A percentile compares a stretch with the other conserved stretches of the same genome.
Evolutionary conservation across 2,329 filamentous ascomycete species (phyloP).

Genomic region (Penicillium freii): DNA sequence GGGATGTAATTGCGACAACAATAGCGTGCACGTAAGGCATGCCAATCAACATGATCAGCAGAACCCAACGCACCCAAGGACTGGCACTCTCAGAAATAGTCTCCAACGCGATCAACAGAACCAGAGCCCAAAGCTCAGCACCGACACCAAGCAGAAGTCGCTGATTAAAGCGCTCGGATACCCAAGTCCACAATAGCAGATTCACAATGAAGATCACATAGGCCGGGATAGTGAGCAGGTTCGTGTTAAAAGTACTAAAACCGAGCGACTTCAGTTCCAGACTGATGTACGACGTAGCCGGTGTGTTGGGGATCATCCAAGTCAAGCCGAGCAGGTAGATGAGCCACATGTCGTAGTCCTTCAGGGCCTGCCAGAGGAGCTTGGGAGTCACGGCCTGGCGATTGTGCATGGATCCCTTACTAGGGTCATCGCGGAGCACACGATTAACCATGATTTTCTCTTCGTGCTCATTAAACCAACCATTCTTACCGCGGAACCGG

Average conservation of each 20-base stretch:
- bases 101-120: conserved; percentile 53
- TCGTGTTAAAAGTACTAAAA: conserved; percentile 59
- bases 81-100: conserved; percentile 48
- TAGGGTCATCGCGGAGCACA: conserved; percentile 55
- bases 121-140: conserved; percentile 54
- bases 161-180: conserved; percentile 57
- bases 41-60: conserved; percentile 55
- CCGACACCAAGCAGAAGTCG: conserved; percentile 54
- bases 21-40: conserved; percentile 61
- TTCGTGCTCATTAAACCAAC: conserved; percentile 67
- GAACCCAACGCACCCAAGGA: conserved; percentile 53
- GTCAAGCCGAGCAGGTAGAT: conserved; percentile 52
- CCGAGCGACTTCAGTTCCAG: conserved; percentile 52
- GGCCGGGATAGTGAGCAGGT: conserved; percentile 62
- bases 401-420: conserved; percentile 63
- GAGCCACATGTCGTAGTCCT: conserved; percentile 59
- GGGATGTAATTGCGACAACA: conserved; percentile 46
- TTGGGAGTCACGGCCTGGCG: conserved; percentile 51
- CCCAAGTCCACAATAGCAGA: conserved; percentile 54
- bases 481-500: conserved; percentile 58
- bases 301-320: conserved; percentile 43
- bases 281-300: conserved; percentile 40
- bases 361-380: conserved; percentile 52
- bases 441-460: conserved; percentile 70
- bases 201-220: conserved; percentile 58